Conservation (phyloP, 768 basidiomycete genomes). For the Mycena vitilis region DNA sequence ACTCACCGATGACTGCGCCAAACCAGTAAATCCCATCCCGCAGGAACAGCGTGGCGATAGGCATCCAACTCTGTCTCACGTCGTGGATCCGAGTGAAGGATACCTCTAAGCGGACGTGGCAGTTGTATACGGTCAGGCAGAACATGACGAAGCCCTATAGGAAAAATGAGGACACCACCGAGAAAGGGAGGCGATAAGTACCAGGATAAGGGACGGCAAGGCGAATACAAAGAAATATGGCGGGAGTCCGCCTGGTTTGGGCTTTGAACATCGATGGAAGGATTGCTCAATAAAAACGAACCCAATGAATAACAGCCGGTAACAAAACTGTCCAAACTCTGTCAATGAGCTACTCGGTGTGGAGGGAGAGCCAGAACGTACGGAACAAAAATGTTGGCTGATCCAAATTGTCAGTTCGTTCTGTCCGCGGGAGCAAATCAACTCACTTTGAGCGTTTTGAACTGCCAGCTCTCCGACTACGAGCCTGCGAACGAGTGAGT, state of each 20-base stretch:
- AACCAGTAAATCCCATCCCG: slow-evolving; percentile 7
- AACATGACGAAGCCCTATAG: slow-evolving; percentile 4
- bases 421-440: background rate
- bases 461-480: background rate
- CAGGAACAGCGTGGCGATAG: background rate
- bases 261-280: background rate
- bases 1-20: background rate
- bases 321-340: background rate
- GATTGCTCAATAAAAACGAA: background rate
- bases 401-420: background rate
- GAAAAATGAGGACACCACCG: background rate
- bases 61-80: background rate
- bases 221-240: background rate
- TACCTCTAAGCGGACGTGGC: background rate
- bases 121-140: slow-evolving; percentile 2
- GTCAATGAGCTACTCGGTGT: background rate
- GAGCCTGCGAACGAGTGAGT: background rate
- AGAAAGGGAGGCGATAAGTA: background rate
- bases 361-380: background rate
- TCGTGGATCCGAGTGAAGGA: background rate
- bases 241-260: background rate
- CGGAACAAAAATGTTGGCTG: background rate
- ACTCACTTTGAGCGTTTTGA: background rate
- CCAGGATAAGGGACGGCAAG: background rate
- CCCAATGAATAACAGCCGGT: background rate